Evolutionary conservation across 2,329 filamentous ascomycete species (phyloP).

Genomic region (Emmonsiellopsis sp.): DNA sequence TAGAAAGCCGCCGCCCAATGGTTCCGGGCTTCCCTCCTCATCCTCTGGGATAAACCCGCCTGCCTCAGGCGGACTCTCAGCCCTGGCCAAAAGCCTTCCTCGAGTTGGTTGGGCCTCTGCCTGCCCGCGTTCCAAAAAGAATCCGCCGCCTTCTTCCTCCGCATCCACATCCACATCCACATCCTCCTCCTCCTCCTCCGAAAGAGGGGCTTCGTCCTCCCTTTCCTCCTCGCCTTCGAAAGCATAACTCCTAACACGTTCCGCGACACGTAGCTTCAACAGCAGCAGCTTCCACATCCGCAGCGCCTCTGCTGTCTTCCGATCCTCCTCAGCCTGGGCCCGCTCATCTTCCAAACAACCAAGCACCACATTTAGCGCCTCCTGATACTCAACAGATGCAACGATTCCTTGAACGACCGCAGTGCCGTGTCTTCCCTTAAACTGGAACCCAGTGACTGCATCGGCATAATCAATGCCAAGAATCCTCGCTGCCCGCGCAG

Average conservation of each 20-base stretch:
- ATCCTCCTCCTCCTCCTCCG: conserved; percentile 22
- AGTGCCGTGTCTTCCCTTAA: conserved; percentile 76
- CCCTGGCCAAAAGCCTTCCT: conserved; percentile 5
- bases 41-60: conserved; percentile 19
- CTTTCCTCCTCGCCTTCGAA: conserved; percentile 27
- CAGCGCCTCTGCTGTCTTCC: conserved; percentile 41
- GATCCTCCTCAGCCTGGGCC: conserved; percentile 52
- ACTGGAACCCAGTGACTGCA: conserved; percentile 82
- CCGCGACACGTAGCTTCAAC: conserved; percentile 57
- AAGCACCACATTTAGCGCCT: conserved; percentile 64
- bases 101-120: background rate
- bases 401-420: conserved; percentile 73
- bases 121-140: conserved; percentile 24
- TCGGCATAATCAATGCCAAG: conserved; percentile 79
- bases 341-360: conserved; percentile 58
- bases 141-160: conserved; percentile 28
- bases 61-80: conserved; percentile 7
- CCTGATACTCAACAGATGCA: conserved; percentile 60
- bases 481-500: conserved; percentile 62
- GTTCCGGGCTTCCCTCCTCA: background rate
- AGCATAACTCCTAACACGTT: conserved; percentile 57
- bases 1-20: conserved; percentile 14
- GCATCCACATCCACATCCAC: conserved; percentile 5
- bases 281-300: conserved; percentile 52
- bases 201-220: conserved; percentile 26